These are phyloP conservation scores for Volvox carteri DNA, from an alignment of 163 green algal genomes.

Conservation along the genomic window DNA sequence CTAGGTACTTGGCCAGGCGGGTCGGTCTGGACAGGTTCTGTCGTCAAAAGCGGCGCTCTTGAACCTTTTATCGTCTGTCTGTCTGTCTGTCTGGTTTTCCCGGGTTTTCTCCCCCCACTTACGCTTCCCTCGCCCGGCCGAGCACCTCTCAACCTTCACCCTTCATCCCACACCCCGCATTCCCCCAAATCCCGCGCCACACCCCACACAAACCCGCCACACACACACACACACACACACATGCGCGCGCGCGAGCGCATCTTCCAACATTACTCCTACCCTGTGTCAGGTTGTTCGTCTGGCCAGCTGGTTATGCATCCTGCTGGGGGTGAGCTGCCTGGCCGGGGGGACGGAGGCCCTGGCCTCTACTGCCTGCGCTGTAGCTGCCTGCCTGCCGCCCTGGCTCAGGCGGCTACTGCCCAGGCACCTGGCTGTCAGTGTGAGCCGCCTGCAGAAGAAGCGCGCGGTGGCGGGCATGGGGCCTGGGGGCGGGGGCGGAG, in stretches of 20 bases:
- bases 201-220: not conserved
- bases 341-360: conserved; percentile 53
- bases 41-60: no score
- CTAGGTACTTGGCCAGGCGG: no score
- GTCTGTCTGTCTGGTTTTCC: no score
- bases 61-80: no score
- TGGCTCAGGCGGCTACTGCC: conserved; percentile 39
- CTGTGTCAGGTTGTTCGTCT: conserved; percentile 35
- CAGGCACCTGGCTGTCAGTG: conserved; percentile 16
- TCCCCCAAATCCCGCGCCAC: not conserved
- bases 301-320: conserved; percentile 50
- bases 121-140: no score
- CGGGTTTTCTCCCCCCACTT: no score
- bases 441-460: conserved; percentile 45
- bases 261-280: no score
- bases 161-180: not conserved
- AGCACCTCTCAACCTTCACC: no score
- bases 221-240: not conserved
- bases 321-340: conserved; percentile 59
- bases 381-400: conserved; percentile 1
- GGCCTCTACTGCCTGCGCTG: not conserved
- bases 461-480: not conserved
- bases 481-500: not conserved
- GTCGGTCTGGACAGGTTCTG: no score
- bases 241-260: no score